A percentile compares a stretch with the other conserved stretches of the same genome.
Evolutionary conservation across 331 rosid genomes (phyloP).

Genomic region (Malus hybrid): DNA sequence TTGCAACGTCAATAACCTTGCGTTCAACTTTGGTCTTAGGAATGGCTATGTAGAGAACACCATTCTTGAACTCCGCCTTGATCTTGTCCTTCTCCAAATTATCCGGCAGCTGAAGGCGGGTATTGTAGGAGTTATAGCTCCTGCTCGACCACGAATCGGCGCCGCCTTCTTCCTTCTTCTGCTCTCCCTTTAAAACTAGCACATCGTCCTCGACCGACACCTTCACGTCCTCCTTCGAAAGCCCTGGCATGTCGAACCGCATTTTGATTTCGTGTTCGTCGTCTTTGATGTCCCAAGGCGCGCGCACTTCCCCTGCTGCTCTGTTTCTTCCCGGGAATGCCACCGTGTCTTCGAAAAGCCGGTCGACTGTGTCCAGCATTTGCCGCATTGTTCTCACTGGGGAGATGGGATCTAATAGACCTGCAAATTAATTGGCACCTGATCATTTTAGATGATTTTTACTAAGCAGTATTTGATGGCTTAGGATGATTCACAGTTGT

Average conservation of each 20-base stretch:
- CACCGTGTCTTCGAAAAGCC: conserved; percentile 49
- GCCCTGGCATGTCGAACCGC: conserved; percentile 89
- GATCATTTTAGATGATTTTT: neutral
- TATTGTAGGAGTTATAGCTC: conserved; percentile 45
- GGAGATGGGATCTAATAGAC: conserved; percentile 61
- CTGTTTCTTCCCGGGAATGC: conserved; percentile 34
- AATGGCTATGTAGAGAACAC: conserved; percentile 64
- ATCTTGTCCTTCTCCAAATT: conserved; percentile 58
- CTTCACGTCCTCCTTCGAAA: conserved; percentile 64
- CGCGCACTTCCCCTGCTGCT: conserved; percentile 37
- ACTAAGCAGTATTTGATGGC: neutral
- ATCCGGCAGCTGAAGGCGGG: conserved; percentile 61
- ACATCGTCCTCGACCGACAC: conserved; percentile 58
- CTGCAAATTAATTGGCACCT: conserved; percentile 16
- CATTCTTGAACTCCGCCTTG: conserved; percentile 72
- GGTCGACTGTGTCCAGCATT: conserved; percentile 71
- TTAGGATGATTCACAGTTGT: too few relatives aligned
- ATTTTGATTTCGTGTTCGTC: conserved; percentile 56
- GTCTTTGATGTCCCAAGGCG: conserved; percentile 73
- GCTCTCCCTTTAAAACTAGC: conserved; percentile 51
- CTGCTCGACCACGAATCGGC: conserved; percentile 37
- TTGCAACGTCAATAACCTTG: conserved; percentile 58
- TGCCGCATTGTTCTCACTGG: conserved; percentile 79
- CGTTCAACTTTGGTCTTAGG: conserved; percentile 68
- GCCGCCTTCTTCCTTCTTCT: conserved; percentile 30